Percentiles rank a stretch among this genome's conserved stretches.
Conservation (phyloP, 1,139 yeast genomes). For the Scheffersomyces insectosa region DNA sequence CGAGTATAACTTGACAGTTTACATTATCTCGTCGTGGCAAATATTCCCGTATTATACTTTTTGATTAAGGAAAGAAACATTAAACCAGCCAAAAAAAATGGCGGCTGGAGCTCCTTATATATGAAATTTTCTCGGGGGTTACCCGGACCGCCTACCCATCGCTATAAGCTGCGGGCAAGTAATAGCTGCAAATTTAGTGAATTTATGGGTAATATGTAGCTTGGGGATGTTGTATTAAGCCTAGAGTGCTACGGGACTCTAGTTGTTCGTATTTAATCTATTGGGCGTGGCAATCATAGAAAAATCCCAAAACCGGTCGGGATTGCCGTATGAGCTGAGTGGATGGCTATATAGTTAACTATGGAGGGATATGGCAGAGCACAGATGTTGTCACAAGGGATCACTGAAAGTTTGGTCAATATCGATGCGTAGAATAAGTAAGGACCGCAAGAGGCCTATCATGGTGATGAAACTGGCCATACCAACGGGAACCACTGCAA, state of each 20-base stretch:
- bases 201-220: too few species aligned
- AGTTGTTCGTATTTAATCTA: too few species aligned
- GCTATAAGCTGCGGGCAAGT: too few species aligned
- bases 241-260: too few species aligned
- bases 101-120: slow-evolving; percentile 7
- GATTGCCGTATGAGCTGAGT: too few species aligned
- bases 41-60: slow-evolving; percentile 59
- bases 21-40: slow-evolving; percentile 72
- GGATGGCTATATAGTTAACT: too few species aligned
- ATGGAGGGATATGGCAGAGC: too few species aligned
- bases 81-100: slow-evolving; percentile 1
- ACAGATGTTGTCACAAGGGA: background rate
- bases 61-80: slow-evolving; percentile 49
- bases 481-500: slow-evolving; percentile 97
- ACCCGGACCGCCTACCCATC: slow-evolving; percentile 5
- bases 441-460: slow-evolving; percentile 75
- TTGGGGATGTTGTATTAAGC: too few species aligned
- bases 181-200: too few species aligned
- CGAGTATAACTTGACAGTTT: slow-evolving; percentile 62
- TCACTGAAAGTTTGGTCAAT: slow-evolving; percentile 38
- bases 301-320: too few species aligned
- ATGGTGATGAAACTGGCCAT: slow-evolving; percentile 90
- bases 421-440: slow-evolving; percentile 74
- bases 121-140: slow-evolving; percentile 1
- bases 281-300: too few species aligned